These are phyloP conservation scores for Starmera stellimalicola DNA, from an alignment of 1,139 yeast species.

Conservation along the genomic window DNA sequence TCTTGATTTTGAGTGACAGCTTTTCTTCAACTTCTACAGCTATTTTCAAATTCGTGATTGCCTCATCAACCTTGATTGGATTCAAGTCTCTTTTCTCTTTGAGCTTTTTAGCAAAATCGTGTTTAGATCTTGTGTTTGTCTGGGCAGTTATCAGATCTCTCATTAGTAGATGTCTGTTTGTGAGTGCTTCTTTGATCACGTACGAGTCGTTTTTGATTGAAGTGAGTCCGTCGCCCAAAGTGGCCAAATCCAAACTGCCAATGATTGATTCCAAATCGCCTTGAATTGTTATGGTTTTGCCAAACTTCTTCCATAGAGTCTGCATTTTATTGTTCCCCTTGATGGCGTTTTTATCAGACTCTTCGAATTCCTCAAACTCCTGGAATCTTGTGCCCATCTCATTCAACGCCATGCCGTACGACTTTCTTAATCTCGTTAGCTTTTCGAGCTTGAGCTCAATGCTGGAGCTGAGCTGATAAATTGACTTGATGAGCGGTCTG, in stretches of 20 bases:
- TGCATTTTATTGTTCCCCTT: conserved; percentile 55
- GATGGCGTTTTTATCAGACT: too few relatives aligned
- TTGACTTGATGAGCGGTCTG: conserved; percentile 74
- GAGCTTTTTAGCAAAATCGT: conserved; percentile 64
- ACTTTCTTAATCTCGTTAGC: conserved; percentile 44
- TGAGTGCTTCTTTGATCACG: conserved; percentile 83
- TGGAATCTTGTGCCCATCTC: conserved; percentile 57
- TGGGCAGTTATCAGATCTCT: conserved; percentile 80
- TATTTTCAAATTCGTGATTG: conserved; percentile 66
- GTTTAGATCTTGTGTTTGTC: conserved; percentile 58
- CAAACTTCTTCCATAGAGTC: conserved; percentile 73
- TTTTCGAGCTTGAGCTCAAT: conserved; percentile 47
- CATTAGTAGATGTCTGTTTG: conserved; percentile 88
- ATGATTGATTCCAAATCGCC: conserved; percentile 74
- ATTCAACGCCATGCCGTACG: conserved; percentile 45
- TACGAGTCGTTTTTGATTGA: conserved; percentile 66
- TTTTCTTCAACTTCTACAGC: conserved; percentile 76
- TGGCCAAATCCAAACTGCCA: conserved; percentile 65
- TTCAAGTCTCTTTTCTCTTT: conserved; percentile 70
- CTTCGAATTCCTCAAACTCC: conserved; percentile 41
- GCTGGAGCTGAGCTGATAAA: conserved; percentile 54
- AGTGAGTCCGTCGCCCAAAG: conserved; percentile 67
- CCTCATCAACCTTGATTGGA: conserved; percentile 87
- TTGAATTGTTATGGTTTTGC: conserved; percentile 56
- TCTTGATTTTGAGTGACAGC: conserved; percentile 60